Evolutionary conservation across 768 basidiomycete genomes (phyloP), one percentile per base, ranked within the genome.

Genomic region (Russula sp.): DNA sequence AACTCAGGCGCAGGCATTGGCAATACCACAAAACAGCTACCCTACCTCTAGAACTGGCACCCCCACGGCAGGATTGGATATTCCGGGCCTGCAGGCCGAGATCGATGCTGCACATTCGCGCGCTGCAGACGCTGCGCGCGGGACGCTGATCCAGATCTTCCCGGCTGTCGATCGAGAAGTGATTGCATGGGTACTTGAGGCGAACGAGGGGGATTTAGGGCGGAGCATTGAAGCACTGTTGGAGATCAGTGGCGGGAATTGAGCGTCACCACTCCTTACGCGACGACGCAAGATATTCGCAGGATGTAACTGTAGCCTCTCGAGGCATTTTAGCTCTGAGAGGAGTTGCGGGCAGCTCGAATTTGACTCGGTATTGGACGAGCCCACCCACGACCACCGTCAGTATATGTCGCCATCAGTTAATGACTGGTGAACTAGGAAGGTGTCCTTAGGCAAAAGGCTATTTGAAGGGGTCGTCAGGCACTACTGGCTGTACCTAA

Each of bases 131-230:
- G 90, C 89, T 3, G 81, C 91, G 55, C 76, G 80, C 59, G 85
- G 86, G 68, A 96, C 94, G 35, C 75, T 98, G 65, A 75, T 81
- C 60, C 92, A 95, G 75, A 96, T 96, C 65, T 98, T 98, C 80
- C 94, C 94, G 1, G 73, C 73, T 10, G 78, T 89, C 66, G 95
- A 98, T 70, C 73, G 73, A 51, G 95, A 95, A 73, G 84, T 97
- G 37, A 81, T 93, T 47, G 90, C 94, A 63, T 88, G 84, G 83
- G 92, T 98, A 40, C 75, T 96, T 62, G 94, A 96, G 71, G 92
- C 91, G 50, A 93, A 93, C 69, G 84, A 83, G 8, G 90, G 91
- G 20, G 93, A 97, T 76, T 71, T 97, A 61, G 94, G 93, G 47
- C 84, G 83, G 80, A 94, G 91, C 71, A 94, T 96, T 68, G 94